A percentile compares a stretch with the other conserved stretches of the same genome.
Evolutionary conservation across 2,329 filamentous ascomycete species (phyloP).

Genomic region (Penicillium oxalicum): DNA sequence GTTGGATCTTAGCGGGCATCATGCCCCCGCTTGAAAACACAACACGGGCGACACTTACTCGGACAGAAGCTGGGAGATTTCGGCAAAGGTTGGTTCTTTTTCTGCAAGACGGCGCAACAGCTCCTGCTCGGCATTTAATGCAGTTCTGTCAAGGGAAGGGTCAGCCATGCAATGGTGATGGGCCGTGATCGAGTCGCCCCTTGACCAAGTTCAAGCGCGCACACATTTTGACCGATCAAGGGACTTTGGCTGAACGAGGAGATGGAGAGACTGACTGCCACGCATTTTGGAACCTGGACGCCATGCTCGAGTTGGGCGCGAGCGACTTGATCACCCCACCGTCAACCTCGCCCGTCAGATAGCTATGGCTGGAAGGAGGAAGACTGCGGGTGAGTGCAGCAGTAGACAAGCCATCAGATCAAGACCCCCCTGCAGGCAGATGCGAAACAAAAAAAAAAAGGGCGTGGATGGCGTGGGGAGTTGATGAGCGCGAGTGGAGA

Average conservation of each 20-base stretch:
- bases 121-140: constrained; percentile 44
- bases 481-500: constrained; percentile 10
- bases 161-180: constrained; percentile 4
- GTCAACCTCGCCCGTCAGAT: constrained; percentile 53
- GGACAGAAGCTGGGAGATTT: constrained; percentile 43
- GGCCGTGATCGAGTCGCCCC: too few species aligned
- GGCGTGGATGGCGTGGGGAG: neutral
- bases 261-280: constrained; percentile 44
- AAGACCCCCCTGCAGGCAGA: constrained; percentile 2
- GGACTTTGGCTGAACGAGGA: constrained; percentile 2
- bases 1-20: neutral
- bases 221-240: neutral
- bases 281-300: constrained; percentile 45
- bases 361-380: constrained; percentile 49
- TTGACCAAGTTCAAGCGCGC: constrained; percentile 15
- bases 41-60: constrained; percentile 26
- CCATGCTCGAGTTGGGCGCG: constrained; percentile 36
- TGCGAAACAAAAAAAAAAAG: neutral
- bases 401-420: constrained; percentile 51
- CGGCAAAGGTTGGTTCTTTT: constrained; percentile 45
- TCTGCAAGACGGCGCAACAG: constrained; percentile 46
- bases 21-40: too few species aligned
- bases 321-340: constrained; percentile 38
- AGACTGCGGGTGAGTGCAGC: constrained; percentile 40
- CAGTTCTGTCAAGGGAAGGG: constrained; percentile 24